phyloP scores from a whole-genome alignment of 257 asterid species.

The Jacaranda mimosifolia region DNA sequence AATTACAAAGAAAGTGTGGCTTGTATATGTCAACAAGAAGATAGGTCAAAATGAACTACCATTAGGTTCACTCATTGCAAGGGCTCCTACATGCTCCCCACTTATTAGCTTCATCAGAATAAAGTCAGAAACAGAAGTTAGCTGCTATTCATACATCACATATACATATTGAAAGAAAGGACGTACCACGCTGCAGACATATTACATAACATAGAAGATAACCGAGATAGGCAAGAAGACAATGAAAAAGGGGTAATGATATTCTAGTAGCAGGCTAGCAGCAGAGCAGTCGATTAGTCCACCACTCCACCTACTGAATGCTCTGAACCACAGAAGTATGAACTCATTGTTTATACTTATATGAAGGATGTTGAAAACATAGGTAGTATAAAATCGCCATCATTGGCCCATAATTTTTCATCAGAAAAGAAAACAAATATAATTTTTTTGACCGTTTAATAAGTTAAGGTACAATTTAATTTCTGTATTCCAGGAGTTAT shows the following conservation, averaged over 20 bases:
- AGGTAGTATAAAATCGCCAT: background rate
- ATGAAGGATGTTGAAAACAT: background rate
- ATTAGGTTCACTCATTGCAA: constrained; percentile 99
- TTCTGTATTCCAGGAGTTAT: constrained; percentile 10
- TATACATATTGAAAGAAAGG: background rate
- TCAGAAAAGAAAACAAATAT: background rate
- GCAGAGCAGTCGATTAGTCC: background rate
- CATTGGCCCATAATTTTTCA: background rate
- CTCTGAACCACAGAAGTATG: background rate
- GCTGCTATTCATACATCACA: constrained; percentile 1
- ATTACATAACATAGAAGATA: background rate
- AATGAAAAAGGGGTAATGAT: background rate
- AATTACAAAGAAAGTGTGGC: constrained; percentile 18
- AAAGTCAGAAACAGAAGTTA: constrained; percentile 41
- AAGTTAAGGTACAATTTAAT: background rate
- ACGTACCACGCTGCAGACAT: background rate
- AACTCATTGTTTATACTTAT: constrained; percentile 7
- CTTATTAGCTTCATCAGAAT: constrained; percentile 75
- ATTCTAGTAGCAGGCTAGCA: background rate
- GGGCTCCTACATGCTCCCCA: constrained; percentile 99
- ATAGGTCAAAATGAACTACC: constrained; percentile 56
- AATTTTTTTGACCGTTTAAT: constrained; percentile 4
- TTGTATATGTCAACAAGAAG: background rate
- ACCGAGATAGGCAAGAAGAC: background rate
- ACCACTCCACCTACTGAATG: constrained; percentile 15